Conservation (phyloP, 768 basidiomycete species). For the Pleurotus pulmonarius region DNA sequence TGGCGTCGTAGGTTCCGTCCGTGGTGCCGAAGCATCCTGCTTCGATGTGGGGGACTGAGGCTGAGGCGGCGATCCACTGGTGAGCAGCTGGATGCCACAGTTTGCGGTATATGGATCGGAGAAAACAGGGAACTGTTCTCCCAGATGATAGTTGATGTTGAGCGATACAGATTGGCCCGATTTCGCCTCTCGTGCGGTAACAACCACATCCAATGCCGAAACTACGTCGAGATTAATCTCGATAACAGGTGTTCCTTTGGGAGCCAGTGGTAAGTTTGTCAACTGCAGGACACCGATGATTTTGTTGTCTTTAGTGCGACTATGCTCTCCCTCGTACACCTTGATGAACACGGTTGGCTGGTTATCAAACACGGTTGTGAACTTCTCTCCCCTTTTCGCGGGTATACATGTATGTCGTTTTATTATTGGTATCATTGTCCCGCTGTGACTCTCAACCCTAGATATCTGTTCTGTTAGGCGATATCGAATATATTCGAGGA, state of each 20-base stretch:
- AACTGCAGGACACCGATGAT: neutral
- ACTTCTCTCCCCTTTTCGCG: conserved; percentile 96
- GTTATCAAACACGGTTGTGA: conserved; percentile 97
- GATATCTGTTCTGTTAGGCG: conserved; percentile 6
- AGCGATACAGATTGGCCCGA: neutral
- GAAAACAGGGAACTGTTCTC: neutral
- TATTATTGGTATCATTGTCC: conserved; percentile 98
- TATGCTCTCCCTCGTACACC: conserved; percentile 96
- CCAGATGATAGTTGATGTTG: neutral
- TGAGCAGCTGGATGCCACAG: neutral
- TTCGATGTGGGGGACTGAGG: neutral
- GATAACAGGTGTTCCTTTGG: neutral
- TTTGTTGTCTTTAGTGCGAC: conserved; percentile 97
- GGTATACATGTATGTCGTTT: conserved; percentile 98
- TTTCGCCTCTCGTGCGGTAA: conserved; percentile 1
- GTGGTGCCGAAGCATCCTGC: neutral
- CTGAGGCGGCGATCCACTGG: neutral
- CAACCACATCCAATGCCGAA: neutral
- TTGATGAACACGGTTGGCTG: conserved; percentile 97
- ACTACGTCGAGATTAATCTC: neutral
- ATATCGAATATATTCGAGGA: conserved; percentile 29
- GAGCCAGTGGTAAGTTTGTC: neutral
- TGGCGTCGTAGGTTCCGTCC: neutral
- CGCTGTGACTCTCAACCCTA: conserved; percentile 95
- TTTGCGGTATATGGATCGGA: neutral